Evolutionary conservation across 1,284 basidiomycete genomes (phyloP), one percentile per base, ranked within the genome.

Genomic region (Apiotrichum akiyoshidainum): DNA sequence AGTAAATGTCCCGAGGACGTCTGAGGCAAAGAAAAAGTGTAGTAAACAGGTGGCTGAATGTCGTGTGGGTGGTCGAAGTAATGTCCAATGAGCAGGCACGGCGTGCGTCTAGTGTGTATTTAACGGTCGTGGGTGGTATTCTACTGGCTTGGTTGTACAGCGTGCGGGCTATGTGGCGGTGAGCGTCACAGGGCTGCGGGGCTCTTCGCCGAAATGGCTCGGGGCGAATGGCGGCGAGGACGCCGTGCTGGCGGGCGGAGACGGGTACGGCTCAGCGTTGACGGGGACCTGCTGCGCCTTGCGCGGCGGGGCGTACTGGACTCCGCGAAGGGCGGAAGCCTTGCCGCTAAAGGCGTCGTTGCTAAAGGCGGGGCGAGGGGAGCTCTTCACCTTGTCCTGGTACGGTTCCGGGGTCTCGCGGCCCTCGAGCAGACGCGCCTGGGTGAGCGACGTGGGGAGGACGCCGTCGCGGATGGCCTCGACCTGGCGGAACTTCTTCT

Each of bases 401-500:
- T 17, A 33, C 35, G 41, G 26, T 6, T 34, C 35, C 19, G 47
- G 44, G 22, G 46, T 40, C n/a, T 51, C 49, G 44, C 44, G 22
- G 17, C 67, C 70, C 11, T 76, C 72, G n/a, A 73, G 63, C 13
- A 71, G 52, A 39, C 65, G 65, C 54, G 73, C 68, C 50, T 77
- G 75, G 10, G 58, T 62, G 40, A 68, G 64, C 16, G 63, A 75
- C 9, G 67, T 65, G 0, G 77, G 77, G 42, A 79, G 67, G 50
- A 75, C 61, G 48, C 77, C 78, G 11, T 89, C 87, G 57, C 85
- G 81, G 35, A 50, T 50, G 9, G 48, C 48, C 72, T 93, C 90
- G n/a, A 92, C 86, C 60, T 88, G 82, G 54, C 87, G 81, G 79
- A 92, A 83, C 78, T 87, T 88, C 75, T 87, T 88, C 81, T 97